Percentiles rank a stretch among this genome's conserved stretches.
Conservation (phyloP, 805 yeast species). For the Starmera caribaea region DNA sequence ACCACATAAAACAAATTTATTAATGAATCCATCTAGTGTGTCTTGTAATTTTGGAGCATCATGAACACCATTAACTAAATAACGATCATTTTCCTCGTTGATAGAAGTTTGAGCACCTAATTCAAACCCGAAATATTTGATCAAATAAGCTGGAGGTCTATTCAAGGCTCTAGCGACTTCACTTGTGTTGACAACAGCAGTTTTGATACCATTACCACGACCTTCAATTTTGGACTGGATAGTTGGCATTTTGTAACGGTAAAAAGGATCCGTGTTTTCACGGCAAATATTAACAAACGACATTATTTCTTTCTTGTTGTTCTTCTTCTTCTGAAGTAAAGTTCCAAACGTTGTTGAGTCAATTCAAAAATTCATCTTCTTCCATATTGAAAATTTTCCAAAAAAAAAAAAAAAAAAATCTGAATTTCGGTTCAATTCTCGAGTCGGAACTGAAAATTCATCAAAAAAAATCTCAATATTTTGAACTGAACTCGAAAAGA, state of each 20-base stretch:
- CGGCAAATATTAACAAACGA: constrained; percentile 89
- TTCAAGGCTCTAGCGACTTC: constrained; percentile 93
- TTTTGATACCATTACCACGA: constrained; percentile 98
- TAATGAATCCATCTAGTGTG: constrained; percentile 86
- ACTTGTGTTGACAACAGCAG: constrained; percentile 79
- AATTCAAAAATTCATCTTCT: too few species aligned
- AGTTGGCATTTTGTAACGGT: constrained; percentile 99
- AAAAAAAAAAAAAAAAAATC: not conserved
- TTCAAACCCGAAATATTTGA: constrained; percentile 94
- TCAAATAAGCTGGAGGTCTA: constrained; percentile 86
- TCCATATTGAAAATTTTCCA: too few species aligned
- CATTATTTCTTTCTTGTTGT: constrained; percentile 31
- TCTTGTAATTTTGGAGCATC: constrained; percentile 88
- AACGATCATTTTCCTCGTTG: constrained; percentile 75
- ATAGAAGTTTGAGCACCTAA: constrained; percentile 92
- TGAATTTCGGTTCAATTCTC: too few species aligned
- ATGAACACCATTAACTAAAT: constrained; percentile 89
- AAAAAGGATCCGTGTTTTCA: constrained; percentile 95
- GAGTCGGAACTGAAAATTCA: too few species aligned
- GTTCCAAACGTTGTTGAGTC: too few species aligned
- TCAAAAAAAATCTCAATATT: too few species aligned
- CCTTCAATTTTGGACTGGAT: constrained; percentile 97
- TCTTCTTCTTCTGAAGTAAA: too few species aligned
- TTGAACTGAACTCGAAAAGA: not conserved
- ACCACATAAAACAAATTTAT: constrained; percentile 86